Percentiles rank a stretch among this genome's conserved stretches.
Conservation (phyloP, 495 filamentous ascomycete genomes). For the Stereocaulon alpinum region DNA sequence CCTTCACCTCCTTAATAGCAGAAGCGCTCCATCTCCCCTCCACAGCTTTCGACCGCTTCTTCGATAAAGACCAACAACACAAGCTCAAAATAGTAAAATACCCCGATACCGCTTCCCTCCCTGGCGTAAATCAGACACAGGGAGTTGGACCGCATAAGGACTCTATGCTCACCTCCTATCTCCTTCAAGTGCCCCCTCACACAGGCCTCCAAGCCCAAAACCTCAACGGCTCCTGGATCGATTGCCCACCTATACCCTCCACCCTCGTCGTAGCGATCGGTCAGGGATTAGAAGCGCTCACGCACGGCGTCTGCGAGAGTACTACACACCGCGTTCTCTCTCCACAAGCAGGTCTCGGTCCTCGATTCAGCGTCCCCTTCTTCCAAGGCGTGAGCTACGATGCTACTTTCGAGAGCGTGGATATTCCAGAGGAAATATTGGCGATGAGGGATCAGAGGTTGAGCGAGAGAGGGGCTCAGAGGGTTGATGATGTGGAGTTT, state of each 20-base stretch:
- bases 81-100: conserved; percentile 93
- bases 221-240: conserved; percentile 69
- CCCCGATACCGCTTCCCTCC: conserved; percentile 46
- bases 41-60: conserved; percentile 71
- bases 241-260: conserved; percentile 37
- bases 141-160: conserved; percentile 95
- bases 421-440: conserved; percentile 57
- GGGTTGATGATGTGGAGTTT: conserved; percentile 66
- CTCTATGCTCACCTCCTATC: conserved; percentile 74
- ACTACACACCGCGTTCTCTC: conserved; percentile 78
- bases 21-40: conserved; percentile 70
- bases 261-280: conserved; percentile 84
- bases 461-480: conserved; percentile 35
- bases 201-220: conserved; percentile 84
- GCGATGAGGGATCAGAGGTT: conserved; percentile 45
- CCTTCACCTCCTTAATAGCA: conserved; percentile 76
- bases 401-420: conserved; percentile 62
- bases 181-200: conserved; percentile 77
- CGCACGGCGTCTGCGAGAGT: conserved; percentile 72
- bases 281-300: conserved; percentile 84
- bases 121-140: conserved; percentile 29
- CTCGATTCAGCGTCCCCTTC: conserved; percentile 78
- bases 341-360: conserved; percentile 52
- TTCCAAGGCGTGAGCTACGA: conserved; percentile 87
- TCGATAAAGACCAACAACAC: conserved; percentile 71